These are phyloP conservation scores for Boeremia lycopersici DNA, from an alignment of 2,329 filamentous ascomycete species.

Conservation along the genomic window DNA sequence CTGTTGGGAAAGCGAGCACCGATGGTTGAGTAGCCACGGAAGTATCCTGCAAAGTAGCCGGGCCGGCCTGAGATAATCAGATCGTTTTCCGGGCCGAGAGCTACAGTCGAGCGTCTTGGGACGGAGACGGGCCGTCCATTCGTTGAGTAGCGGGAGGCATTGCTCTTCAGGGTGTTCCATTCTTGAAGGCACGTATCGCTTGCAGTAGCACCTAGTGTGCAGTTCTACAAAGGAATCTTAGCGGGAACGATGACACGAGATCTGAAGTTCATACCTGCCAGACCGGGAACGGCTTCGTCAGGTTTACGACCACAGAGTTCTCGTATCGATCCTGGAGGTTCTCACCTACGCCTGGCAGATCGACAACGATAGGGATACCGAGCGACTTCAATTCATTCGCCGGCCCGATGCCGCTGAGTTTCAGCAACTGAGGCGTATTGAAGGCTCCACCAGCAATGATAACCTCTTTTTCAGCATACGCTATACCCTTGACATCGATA, in stretches of 20 bases:
- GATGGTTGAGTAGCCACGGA: conserved; percentile 57
- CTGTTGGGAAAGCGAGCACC: conserved; percentile 45
- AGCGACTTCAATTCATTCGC: conserved; percentile 56
- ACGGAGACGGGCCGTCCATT: no score
- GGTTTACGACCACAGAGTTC: conserved; percentile 52
- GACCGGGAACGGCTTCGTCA: conserved; percentile 38
- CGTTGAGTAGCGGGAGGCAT: conserved; percentile 31
- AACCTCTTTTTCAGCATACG: conserved; percentile 33
- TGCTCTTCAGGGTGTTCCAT: conserved; percentile 51
- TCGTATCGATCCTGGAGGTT: conserved; percentile 68
- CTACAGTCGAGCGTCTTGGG: no score
- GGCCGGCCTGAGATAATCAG: conserved; percentile 61
- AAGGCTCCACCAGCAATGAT: conserved; percentile 57
- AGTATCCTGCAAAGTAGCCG: conserved; percentile 60
- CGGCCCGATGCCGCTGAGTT: conserved; percentile 66
- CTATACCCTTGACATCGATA: conserved; percentile 20
- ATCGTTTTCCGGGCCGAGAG: conserved; percentile 38
- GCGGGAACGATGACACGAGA: no score
- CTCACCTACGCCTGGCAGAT: conserved; percentile 65
- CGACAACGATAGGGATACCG: conserved; percentile 57
- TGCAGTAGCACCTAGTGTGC: conserved; percentile 45
- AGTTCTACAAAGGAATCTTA: conserved; percentile 38
- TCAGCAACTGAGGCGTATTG: conserved; percentile 68
- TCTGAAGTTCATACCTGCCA: no score
- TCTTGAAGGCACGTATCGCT: conserved; percentile 54